Conservation (phyloP, 768 basidiomycete species). For the Psilocybe cubensis region DNA sequence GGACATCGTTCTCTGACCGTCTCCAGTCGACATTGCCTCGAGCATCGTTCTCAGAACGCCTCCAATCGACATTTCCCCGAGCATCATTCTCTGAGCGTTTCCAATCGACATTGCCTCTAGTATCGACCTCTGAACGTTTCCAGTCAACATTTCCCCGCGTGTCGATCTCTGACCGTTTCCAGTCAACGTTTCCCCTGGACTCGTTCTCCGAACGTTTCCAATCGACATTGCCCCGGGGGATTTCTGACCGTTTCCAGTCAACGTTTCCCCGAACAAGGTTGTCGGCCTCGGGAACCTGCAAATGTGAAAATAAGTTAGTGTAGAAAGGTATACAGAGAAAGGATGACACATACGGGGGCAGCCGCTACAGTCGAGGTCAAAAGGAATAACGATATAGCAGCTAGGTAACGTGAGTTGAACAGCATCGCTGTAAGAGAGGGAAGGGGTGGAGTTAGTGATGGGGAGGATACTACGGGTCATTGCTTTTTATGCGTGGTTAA, state of each 20-base stretch:
- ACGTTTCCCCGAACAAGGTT: conserved; percentile 1
- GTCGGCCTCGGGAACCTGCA: conserved; percentile 15
- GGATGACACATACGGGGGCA: conserved; percentile 37
- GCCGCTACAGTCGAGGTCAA: conserved; percentile 34
- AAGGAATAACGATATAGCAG: conserved; percentile 36
- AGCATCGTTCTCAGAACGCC: conserved; percentile 2
- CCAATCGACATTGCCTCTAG: conserved; percentile 17
- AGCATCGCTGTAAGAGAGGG: conserved; percentile 31
- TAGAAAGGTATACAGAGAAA: conserved; percentile 2
- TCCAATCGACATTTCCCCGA: conserved; percentile 9
- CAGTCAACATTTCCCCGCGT: conserved; percentile 10
- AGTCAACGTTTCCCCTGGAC: conserved; percentile 17
- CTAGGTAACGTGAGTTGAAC: conserved; percentile 36
- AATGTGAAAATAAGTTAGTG: conserved; percentile 7
- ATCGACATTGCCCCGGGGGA: conserved; percentile 17
- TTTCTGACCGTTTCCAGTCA: conserved; percentile 20
- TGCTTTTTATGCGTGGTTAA: conserved; percentile 39
- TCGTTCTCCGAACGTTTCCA: conserved; percentile 16
- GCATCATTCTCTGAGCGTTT: conserved; percentile 4
- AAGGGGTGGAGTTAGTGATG: conserved; percentile 26
- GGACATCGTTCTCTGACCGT: conserved; percentile 12
- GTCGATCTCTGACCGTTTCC: conserved; percentile 14
- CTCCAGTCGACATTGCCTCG: conserved; percentile 16
- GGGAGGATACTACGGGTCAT: conserved; percentile 21
- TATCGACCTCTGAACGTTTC: conserved; percentile 11